phyloP scores from a whole-genome alignment of 345 rosid species.

The Viola odorata region DNA sequence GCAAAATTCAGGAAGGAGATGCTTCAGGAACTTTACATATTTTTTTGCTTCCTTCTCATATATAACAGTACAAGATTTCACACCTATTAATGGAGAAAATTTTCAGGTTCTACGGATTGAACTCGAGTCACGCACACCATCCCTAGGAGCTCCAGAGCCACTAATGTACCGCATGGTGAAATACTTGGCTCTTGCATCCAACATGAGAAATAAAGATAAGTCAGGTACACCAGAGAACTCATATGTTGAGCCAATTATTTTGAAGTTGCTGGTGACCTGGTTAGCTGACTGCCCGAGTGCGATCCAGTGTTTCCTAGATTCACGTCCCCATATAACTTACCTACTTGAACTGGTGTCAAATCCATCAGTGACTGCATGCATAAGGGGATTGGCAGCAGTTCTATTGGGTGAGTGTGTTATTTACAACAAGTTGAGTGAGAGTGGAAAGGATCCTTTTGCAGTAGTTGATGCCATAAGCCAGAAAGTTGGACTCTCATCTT shows the following conservation, averaged over 20 bases:
- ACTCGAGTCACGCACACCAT: slow-evolving; percentile 62
- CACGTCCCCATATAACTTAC: slow-evolving; percentile 77
- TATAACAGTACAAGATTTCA: no score
- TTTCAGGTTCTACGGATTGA: slow-evolving; percentile 72
- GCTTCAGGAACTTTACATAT: neutral
- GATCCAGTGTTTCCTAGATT: slow-evolving; percentile 79
- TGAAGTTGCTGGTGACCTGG: slow-evolving; percentile 93
- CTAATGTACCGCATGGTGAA: slow-evolving; percentile 83
- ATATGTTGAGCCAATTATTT: slow-evolving; percentile 65
- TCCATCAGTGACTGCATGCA: slow-evolving; percentile 59
- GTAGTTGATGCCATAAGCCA: slow-evolving; percentile 82
- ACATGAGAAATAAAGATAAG: slow-evolving; percentile 70
- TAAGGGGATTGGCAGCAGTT: slow-evolving; percentile 74
- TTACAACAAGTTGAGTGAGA: slow-evolving; percentile 63
- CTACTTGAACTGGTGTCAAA: slow-evolving; percentile 72
- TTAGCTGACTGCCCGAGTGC: slow-evolving; percentile 73
- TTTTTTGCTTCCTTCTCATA: neutral
- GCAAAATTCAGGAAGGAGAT: neutral
- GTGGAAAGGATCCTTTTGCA: slow-evolving; percentile 69
- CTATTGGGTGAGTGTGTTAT: slow-evolving; percentile 83
- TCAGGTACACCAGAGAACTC: slow-evolving; percentile 35
- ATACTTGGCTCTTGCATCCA: slow-evolving; percentile 81
- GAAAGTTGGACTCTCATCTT: slow-evolving; percentile 82
- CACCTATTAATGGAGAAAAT: neutral
- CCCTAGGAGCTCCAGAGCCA: slow-evolving; percentile 81